phyloP scores from a whole-genome alignment of 257 asterid species.

The Scutellaria galericulata region DNA sequence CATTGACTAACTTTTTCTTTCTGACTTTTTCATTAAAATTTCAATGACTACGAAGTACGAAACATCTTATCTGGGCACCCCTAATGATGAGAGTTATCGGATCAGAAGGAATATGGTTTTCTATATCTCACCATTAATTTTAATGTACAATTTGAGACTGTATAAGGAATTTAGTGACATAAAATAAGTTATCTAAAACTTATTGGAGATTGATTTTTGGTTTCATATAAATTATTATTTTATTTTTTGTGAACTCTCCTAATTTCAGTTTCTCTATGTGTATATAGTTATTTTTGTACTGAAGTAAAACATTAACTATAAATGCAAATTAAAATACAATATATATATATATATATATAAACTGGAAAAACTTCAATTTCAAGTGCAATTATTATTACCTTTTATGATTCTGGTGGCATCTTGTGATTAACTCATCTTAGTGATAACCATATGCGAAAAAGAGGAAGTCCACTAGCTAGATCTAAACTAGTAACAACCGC shows the following conservation, averaged over 20 bases:
- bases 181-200: too few species aligned
- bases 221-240: too few species aligned
- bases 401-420: slow-evolving; percentile 50
- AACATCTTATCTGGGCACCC: slow-evolving; percentile 39
- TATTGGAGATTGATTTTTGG: too few species aligned
- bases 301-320: too few species aligned
- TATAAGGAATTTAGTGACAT: too few species aligned
- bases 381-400: slow-evolving; percentile 10
- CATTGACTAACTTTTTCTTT: not conserved
- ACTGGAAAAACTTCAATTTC: too few species aligned
- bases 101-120: slow-evolving; percentile 29
- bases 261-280: too few species aligned
- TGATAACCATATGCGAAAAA: slow-evolving; percentile 42
- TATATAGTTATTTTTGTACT: too few species aligned
- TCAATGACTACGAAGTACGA: slow-evolving; percentile 35
- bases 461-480: slow-evolving; percentile 45
- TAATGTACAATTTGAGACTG: too few species aligned
- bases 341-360: too few species aligned
- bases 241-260: too few species aligned
- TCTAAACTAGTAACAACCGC: slow-evolving; percentile 43
- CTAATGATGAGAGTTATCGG: slow-evolving; percentile 41
- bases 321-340: too few species aligned
- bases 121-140: not conserved
- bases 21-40: slow-evolving; percentile 22
- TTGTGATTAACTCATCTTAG: slow-evolving; percentile 29